Conservation (phyloP, 805 yeast genomes). For the Nakazawaea ishiwadae region DNA sequence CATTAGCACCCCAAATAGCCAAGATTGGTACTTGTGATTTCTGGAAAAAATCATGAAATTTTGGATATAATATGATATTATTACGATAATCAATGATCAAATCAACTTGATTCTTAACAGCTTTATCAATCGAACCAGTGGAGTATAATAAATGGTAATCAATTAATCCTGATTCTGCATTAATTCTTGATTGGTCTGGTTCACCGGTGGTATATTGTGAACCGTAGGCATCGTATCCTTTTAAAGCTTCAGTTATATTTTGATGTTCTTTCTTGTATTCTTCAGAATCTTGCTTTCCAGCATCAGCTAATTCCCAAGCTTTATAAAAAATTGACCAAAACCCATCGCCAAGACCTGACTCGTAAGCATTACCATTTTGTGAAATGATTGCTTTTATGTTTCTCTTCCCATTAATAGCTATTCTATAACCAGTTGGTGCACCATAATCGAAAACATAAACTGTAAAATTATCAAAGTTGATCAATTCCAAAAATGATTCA, state of each 20-base stretch:
- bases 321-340: slow-evolving; percentile 34
- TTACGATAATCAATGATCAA: slow-evolving; percentile 31
- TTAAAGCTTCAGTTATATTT: background rate
- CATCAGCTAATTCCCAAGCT: slow-evolving; percentile 26
- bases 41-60: slow-evolving; percentile 30
- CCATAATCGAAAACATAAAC: slow-evolving; percentile 41
- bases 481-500: slow-evolving; percentile 23
- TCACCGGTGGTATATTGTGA: background rate
- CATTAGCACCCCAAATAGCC: slow-evolving; percentile 38
- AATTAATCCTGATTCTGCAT: background rate
- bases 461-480: slow-evolving; percentile 24
- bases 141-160: background rate
- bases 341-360: slow-evolving; percentile 31
- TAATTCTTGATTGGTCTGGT: background rate
- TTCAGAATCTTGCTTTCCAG: slow-evolving; percentile 11
- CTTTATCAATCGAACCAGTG: background rate
- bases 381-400: slow-evolving; percentile 27
- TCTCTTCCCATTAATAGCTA: slow-evolving; percentile 29
- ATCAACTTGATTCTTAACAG: slow-evolving; percentile 24
- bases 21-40: slow-evolving; percentile 29
- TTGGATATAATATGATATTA: slow-evolving; percentile 31
- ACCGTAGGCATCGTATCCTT: background rate
- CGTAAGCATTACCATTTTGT: slow-evolving; percentile 43
- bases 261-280: background rate
- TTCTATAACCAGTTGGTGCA: slow-evolving; percentile 35